A percentile compares a stretch with the other conserved stretches of the same genome.
Conservation (phyloP, 1,139 yeast species). For the Hansenula lynferdii region DNA sequence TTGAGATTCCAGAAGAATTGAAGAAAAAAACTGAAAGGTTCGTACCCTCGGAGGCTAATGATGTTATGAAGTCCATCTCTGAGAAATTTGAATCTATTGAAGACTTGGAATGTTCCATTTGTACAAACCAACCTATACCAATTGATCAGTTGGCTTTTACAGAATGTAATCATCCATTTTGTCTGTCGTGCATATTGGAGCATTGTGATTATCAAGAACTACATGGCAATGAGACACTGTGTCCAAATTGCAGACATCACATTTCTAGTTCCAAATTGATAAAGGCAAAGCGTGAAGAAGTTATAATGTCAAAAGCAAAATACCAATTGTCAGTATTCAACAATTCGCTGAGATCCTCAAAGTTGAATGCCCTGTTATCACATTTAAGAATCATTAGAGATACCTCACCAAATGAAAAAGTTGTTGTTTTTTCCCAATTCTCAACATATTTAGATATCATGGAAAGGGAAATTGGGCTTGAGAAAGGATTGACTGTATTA, state of each 20-base stretch:
- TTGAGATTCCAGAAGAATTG: conserved; percentile 26
- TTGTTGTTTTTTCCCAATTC: conserved; percentile 89
- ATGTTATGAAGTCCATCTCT: conserved; percentile 30
- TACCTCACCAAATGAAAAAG: conserved; percentile 60
- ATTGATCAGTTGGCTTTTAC: conserved; percentile 58
- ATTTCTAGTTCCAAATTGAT: conserved; percentile 20
- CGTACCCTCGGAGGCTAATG: conserved; percentile 24
- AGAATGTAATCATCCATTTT: conserved; percentile 78
- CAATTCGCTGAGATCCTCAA: conserved; percentile 49
- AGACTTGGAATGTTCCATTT: conserved; percentile 78
- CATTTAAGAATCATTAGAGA: conserved; percentile 52
- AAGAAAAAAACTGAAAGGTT: conserved; percentile 7
- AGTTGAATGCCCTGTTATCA: conserved; percentile 62
- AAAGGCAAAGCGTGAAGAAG: conserved; percentile 12
- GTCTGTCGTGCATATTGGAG: conserved; percentile 68
- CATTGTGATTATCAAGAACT: conserved; percentile 44
- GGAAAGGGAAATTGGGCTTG: conserved; percentile 48
- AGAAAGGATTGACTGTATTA: conserved; percentile 45
- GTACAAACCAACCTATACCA: conserved; percentile 63
- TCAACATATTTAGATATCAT: conserved; percentile 78
- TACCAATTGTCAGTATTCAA: conserved; percentile 20
- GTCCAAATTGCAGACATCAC: conserved; percentile 53
- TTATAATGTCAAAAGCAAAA: neutral
- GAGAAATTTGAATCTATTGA: conserved; percentile 33
- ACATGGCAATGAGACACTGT: conserved; percentile 27